phyloP scores from a whole-genome alignment of 1,139 yeast genomes.

The Protomyces gravidus region DNA sequence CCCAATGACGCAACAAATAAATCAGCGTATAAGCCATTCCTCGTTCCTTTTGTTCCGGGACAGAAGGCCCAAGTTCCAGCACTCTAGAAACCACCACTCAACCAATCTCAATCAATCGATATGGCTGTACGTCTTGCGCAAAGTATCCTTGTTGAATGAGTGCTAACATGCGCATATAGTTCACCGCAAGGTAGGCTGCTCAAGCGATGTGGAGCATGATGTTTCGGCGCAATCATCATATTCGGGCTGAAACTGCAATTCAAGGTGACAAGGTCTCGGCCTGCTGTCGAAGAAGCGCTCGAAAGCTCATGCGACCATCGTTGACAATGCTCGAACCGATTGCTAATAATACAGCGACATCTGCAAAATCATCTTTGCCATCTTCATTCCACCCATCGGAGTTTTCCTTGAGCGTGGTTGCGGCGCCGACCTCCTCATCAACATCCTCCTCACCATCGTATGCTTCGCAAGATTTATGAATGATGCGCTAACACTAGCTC shows the following conservation, averaged over 20 bases:
- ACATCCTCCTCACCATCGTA: conserved; percentile 46
- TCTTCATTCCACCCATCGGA: conserved; percentile 67
- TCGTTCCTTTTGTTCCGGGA: no score
- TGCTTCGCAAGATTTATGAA: neutral
- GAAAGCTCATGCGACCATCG: no score
- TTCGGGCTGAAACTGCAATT: no score
- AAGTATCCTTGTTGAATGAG: no score
- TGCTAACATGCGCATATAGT: neutral
- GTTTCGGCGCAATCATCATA: no score
- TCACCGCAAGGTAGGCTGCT: neutral
- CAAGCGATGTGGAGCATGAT: no score
- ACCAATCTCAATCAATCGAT: neutral
- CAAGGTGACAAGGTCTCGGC: no score
- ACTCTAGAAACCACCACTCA: neutral
- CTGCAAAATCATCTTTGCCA: conserved; percentile 45
- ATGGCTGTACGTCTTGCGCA: neutral
- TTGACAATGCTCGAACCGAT: no score
- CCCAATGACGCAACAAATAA: neutral
- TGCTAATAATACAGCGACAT: conserved; percentile 16
- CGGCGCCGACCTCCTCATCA: conserved; percentile 52
- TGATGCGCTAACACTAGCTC: conserved; percentile 11
- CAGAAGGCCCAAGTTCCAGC: no score
- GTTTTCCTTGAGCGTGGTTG: conserved; percentile 63
- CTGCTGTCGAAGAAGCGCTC: no score
- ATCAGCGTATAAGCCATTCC: no score